A percentile compares a stretch with the other conserved stretches of the same genome.
These are phyloP conservation scores for Ettlia oleoabundans DNA, from an alignment of 139 green algal species.

Conservation along the genomic window DNA sequence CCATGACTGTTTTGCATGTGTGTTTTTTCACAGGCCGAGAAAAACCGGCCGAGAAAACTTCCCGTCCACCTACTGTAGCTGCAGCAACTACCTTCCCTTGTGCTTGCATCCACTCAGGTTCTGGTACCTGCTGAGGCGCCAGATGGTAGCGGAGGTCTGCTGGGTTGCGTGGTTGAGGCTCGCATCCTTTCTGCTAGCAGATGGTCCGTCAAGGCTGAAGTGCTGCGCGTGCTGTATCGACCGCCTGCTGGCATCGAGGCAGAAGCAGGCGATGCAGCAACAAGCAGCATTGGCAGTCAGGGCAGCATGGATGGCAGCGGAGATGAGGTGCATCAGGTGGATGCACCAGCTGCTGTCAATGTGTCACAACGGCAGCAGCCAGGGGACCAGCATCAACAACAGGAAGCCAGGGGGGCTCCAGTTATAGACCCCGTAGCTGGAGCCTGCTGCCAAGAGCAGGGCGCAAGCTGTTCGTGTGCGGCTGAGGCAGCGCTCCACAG, in stretches of 20 bases:
- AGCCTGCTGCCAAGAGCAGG: not conserved
- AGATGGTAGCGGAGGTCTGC: constrained; percentile 54
- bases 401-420: too few species aligned
- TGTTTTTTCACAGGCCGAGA: too few species aligned
- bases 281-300: not conserved
- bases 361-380: not conserved
- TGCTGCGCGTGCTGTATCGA: constrained; percentile 58
- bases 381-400: too few species aligned
- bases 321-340: too few species aligned
- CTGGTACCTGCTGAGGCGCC: constrained; percentile 61
- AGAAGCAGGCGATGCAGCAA: not conserved
- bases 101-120: constrained; percentile 54
- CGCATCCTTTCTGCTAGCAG: constrained; percentile 58
- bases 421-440: too few species aligned
- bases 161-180: constrained; percentile 77
- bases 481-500: not conserved
- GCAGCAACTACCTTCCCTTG: not conserved
- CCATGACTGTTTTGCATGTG: too few species aligned
- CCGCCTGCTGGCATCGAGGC: not conserved
- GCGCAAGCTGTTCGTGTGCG: not conserved
- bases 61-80: too few species aligned
- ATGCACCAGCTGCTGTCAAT: too few species aligned
- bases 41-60: too few species aligned
- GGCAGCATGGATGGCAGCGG: not conserved
- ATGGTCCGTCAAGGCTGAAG: constrained; percentile 74